These are phyloP conservation scores for Emmonsiellopsis sp. DNA, from an alignment of 2,329 filamentous ascomycete genomes.

Conservation along the genomic window DNA sequence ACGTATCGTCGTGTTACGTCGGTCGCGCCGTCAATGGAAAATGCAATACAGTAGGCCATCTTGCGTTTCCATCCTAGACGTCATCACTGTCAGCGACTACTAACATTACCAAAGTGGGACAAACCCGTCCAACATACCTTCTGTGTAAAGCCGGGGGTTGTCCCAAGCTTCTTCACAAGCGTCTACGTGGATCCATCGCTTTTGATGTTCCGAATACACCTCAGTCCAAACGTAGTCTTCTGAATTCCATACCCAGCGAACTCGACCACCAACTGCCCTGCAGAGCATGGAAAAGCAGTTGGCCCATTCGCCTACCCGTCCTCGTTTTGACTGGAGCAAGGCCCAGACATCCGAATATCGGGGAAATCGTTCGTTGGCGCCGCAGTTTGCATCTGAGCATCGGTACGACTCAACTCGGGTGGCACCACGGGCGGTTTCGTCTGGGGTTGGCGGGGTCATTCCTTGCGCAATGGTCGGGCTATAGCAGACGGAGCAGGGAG, in stretches of 20 bases:
- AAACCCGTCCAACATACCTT: slow-evolving; percentile 46
- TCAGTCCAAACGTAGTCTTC: slow-evolving; percentile 98
- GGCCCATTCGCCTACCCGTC: slow-evolving; percentile 89
- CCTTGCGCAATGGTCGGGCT: slow-evolving; percentile 76
- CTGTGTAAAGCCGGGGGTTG: slow-evolving; percentile 80
- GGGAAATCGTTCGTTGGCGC: slow-evolving; percentile 77
- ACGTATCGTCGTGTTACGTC: slow-evolving; percentile 60
- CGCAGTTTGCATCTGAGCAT: slow-evolving; percentile 68
- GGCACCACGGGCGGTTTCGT: slow-evolving; percentile 82
- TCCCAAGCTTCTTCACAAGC: slow-evolving; percentile 94
- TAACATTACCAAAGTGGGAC: background rate
- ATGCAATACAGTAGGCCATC: slow-evolving; percentile 94
- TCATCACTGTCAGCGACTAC: slow-evolving; percentile 4
- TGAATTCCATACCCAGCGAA: slow-evolving; percentile 96
- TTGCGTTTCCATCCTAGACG: slow-evolving; percentile 75
- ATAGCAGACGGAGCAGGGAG: slow-evolving; percentile 69
- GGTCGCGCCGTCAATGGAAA: slow-evolving; percentile 74
- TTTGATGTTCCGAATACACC: slow-evolving; percentile 87
- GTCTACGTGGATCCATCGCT: slow-evolving; percentile 94
- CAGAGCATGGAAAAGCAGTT: slow-evolving; percentile 99
- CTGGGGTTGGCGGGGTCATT: slow-evolving; percentile 73
- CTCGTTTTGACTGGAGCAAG: slow-evolving; percentile 73
- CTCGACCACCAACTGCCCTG: slow-evolving; percentile 78
- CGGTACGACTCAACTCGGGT: slow-evolving; percentile 81
- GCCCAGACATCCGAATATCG: slow-evolving; percentile 94